Percentiles rank a stretch among this genome's conserved stretches.
These are phyloP conservation scores for Fistulifera solaris DNA, from an alignment of 108 stramenopile species.

Conservation along the genomic window DNA sequence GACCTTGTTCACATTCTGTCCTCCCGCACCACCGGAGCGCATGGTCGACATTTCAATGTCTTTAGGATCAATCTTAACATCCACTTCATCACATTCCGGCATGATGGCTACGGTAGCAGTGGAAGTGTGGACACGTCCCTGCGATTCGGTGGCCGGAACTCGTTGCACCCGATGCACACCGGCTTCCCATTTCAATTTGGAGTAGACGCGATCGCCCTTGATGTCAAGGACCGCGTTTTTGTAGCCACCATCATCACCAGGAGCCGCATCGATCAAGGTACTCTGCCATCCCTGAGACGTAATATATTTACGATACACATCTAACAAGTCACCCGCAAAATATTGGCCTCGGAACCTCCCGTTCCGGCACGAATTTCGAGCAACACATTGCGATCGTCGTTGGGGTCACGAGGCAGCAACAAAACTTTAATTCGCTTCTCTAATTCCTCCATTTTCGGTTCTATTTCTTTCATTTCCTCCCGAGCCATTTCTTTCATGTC, in stretches of 20 bases:
- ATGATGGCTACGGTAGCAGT: constrained; percentile 94
- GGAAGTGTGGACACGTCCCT: constrained; percentile 90
- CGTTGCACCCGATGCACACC: constrained; percentile 97
- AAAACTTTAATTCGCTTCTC: constrained; percentile 58
- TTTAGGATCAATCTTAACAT: constrained; percentile 77
- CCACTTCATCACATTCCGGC: constrained; percentile 76
- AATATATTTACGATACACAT: constrained; percentile 86
- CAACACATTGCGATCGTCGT: constrained; percentile 90
- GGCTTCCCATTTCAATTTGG: constrained; percentile 90
- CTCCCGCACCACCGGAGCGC: constrained; percentile 92
- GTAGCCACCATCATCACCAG: constrained; percentile 88
- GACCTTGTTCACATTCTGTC: constrained; percentile 99
- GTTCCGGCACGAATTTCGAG: constrained; percentile 95
- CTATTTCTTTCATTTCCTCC: constrained; percentile 66
- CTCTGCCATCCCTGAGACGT: constrained; percentile 75
- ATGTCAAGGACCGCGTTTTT: constrained; percentile 83
- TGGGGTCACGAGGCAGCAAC: constrained; percentile 78
- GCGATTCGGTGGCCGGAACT: constrained; percentile 93
- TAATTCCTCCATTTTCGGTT: constrained; percentile 52
- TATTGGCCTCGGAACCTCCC: constrained; percentile 92
- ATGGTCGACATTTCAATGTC: constrained; percentile 87
- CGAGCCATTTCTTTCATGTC: constrained; percentile 86
- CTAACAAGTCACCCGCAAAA: constrained; percentile 91
- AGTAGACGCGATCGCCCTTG: constrained; percentile 78
- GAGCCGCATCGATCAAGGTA: constrained; percentile 54